These are phyloP conservation scores for Colletotrichum sp. DNA, from an alignment of 2,329 filamentous ascomycete genomes.

Conservation along the genomic window DNA sequence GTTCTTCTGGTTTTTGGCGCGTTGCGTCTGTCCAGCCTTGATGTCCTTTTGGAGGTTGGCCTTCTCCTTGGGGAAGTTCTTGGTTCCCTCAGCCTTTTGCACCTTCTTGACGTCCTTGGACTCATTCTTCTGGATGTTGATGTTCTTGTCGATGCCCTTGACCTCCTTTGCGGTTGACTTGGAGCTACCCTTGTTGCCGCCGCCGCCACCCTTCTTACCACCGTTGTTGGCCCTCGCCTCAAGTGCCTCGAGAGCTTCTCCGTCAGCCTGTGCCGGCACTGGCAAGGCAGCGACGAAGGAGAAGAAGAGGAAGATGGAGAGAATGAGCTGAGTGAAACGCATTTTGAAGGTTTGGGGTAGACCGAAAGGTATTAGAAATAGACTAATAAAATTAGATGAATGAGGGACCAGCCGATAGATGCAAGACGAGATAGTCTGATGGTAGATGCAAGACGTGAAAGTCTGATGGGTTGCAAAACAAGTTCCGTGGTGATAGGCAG, in stretches of 20 bases:
- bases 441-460: background rate
- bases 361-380: background rate
- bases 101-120: background rate
- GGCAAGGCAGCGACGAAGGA: slow-evolving; percentile 1
- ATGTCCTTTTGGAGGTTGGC: background rate
- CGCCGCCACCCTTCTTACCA: background rate
- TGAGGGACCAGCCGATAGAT: background rate
- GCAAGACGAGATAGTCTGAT: background rate
- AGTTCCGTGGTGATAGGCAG: background rate
- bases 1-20: background rate
- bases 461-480: accelerated
- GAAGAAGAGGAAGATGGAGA: slow-evolving; percentile 1
- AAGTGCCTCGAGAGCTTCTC: background rate
- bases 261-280: background rate
- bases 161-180: background rate
- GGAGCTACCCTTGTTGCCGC: background rate
- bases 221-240: background rate
- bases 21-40: background rate
- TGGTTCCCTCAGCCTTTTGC: background rate
- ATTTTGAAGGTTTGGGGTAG: background rate
- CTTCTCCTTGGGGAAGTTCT: background rate
- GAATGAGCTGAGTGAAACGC: background rate
- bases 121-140: slow-evolving; percentile 1
- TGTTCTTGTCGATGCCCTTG: slow-evolving; percentile 8
- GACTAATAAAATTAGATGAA: background rate